Evolutionary conservation across 1,284 basidiomycete genomes (phyloP).

Genomic region (Jaminaea rosea): DNA sequence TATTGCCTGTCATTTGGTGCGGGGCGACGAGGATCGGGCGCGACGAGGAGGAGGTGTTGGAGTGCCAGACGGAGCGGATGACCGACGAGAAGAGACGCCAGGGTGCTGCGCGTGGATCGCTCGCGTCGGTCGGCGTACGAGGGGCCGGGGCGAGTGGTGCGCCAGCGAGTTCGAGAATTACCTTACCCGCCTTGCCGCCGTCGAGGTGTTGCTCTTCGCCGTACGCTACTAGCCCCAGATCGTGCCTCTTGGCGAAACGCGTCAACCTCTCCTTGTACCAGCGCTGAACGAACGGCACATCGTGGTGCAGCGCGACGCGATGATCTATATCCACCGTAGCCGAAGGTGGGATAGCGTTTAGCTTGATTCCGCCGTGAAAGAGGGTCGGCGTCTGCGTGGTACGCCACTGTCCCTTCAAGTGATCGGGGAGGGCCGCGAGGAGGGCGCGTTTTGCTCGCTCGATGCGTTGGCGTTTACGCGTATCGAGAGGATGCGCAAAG

Average conservation of each 20-base stretch:
- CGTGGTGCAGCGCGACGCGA: conserved; percentile 54
- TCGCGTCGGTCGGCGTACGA: conserved; percentile 50
- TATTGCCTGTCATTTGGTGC: conserved; percentile 54
- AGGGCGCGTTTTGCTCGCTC: neutral
- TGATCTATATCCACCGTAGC: conserved; percentile 57
- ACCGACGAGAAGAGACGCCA: conserved; percentile 2
- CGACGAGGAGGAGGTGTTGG: conserved; percentile 19
- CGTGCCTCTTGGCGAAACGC: conserved; percentile 51
- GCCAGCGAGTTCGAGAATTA: conserved; percentile 44
- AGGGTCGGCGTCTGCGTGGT: conserved; percentile 66
- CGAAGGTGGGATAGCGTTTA: conserved; percentile 57
- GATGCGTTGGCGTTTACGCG: conserved; percentile 17
- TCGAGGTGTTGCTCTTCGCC: conserved; percentile 5
- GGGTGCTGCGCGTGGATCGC: conserved; percentile 22
- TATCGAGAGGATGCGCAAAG: neutral
- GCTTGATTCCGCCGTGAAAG: conserved; percentile 61
- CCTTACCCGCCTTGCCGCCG: conserved; percentile 8
- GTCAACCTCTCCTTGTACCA: conserved; percentile 51
- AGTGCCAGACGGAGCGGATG: neutral
- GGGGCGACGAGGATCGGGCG: conserved; percentile 53
- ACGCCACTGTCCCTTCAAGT: conserved; percentile 50
- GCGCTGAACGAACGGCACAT: conserved; percentile 50
- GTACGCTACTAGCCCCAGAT: conserved; percentile 55
- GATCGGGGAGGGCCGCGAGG: neutral
- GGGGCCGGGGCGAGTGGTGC: conserved; percentile 56